These are phyloP conservation scores for Boletus edulis DNA, from an alignment of 768 basidiomycete genomes.

Conservation along the genomic window DNA sequence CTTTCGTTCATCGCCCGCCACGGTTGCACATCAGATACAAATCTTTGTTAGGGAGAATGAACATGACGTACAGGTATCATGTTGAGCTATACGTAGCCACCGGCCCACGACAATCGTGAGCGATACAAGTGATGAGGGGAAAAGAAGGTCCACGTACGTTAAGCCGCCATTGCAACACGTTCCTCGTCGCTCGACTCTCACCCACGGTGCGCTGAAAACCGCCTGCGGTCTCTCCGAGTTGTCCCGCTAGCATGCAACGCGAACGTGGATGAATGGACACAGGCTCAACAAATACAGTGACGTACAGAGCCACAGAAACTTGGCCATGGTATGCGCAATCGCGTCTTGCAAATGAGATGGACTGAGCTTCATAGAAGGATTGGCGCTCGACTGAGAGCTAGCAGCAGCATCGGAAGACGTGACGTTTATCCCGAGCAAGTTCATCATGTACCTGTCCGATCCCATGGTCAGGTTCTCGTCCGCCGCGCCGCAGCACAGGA, in stretches of 20 bases:
- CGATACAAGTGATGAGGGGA: background rate
- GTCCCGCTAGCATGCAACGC: background rate
- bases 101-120: background rate
- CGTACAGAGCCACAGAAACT: background rate
- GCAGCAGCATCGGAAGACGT: background rate
- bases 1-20: background rate
- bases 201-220: background rate
- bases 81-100: background rate
- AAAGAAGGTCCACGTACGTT: background rate
- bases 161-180: background rate
- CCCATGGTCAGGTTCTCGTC: background rate
- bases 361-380: background rate
- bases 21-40: background rate
- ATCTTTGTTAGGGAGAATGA: background rate
- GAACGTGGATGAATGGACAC: background rate
- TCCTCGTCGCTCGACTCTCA: background rate
- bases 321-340: background rate
- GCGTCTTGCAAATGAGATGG: background rate
- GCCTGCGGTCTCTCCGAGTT: background rate
- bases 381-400: background rate
- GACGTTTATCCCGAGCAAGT: background rate
- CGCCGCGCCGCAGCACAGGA: background rate
- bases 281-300: background rate
- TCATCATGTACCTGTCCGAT: background rate
- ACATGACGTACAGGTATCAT: background rate